Conservation (phyloP, 129 eudicot genomes). For the Artemisia annua region DNA sequence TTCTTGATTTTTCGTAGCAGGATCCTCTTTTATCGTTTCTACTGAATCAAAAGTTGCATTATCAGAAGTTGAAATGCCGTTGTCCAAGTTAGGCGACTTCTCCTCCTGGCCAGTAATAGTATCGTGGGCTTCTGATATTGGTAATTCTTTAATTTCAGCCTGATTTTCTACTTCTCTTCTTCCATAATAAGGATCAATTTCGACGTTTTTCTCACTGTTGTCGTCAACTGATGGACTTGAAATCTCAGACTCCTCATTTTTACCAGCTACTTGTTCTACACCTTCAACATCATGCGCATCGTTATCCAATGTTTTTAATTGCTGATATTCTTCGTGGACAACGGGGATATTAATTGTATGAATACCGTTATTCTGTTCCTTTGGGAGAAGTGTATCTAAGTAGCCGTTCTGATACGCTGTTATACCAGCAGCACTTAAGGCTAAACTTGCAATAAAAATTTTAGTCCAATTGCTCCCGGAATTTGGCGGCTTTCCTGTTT, state of each 20-base stretch:
- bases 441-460: constrained; percentile 60
- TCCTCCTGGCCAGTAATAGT: constrained; percentile 28
- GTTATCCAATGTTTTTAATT: constrained; percentile 15
- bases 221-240: constrained; percentile 36
- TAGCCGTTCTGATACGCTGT: constrained; percentile 68
- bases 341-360: constrained; percentile 18
- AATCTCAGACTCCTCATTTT: constrained; percentile 37
- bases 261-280: constrained; percentile 27
- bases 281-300: constrained; percentile 26
- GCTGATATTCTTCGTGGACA: constrained; percentile 26
- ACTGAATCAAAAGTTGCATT: constrained; percentile 28
- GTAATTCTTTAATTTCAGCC: constrained; percentile 32
- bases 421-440: constrained; percentile 61
- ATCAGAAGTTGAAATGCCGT: constrained; percentile 38
- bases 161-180: constrained; percentile 41
- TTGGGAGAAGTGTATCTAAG: constrained; percentile 44
- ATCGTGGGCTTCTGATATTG: constrained; percentile 19
- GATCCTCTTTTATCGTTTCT: constrained; percentile 36
- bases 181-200: constrained; percentile 38
- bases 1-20: constrained; percentile 35
- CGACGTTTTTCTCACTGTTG: constrained; percentile 32
- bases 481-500: constrained; percentile 47
- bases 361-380: constrained; percentile 34
- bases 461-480: constrained; percentile 44
- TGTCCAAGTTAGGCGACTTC: constrained; percentile 24